Base-by-base conservation (phyloP, 176 grass and related monocot species). In the Juncus effusus region DNA sequence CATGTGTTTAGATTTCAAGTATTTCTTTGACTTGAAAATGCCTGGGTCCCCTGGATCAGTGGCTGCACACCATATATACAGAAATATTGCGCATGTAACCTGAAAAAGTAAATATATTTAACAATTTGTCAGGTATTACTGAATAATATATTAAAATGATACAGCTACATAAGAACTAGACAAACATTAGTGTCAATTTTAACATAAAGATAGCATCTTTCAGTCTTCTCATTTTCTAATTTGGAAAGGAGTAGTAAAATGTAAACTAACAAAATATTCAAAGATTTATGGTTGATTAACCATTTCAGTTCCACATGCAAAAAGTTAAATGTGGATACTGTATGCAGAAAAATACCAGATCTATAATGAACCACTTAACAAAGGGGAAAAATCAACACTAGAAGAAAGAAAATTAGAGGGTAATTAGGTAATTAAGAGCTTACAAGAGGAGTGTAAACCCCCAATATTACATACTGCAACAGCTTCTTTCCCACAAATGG, bases 51-150 rank as follows among this genome's bases (percentile, higher is more conserved):
- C 88, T 39, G 94, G 94, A 76, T 97, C 82, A 28, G 88, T 84
- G 62, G 85, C 94, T 13, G 94, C 94, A 79, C 88, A 97, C 88
- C 88, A 87, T 61, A 89, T 74, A 67, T 97, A 97, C 40, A 89
- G 75, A 66, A 70, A 59, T 68, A 93, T 78, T 1, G 89, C 88
- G 62, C 58, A 80, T 65, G 83, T 80, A 84, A 89, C 77, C 94
- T 97, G 85, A 16, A 72, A 68, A 45, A 19, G 15, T 19, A 45
- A 11, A 56, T 42, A 28, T 9, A 54, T 41, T 41, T n/a, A 13
- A 57, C 38, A 57, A 2, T 59, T 59, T 40, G 4, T 47, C 6
- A 47, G 44, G 44, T 6, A 72, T 72, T 59, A 8, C 51, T 39
- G 53, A 4, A 15, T 56, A 70, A 51, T 41, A 58, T 40, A 55